Percentiles rank a stretch among this genome's conserved stretches.
These are phyloP conservation scores for Allium fistulosum DNA, from an alignment of 106 monocot species.

Conservation along the genomic window DNA sequence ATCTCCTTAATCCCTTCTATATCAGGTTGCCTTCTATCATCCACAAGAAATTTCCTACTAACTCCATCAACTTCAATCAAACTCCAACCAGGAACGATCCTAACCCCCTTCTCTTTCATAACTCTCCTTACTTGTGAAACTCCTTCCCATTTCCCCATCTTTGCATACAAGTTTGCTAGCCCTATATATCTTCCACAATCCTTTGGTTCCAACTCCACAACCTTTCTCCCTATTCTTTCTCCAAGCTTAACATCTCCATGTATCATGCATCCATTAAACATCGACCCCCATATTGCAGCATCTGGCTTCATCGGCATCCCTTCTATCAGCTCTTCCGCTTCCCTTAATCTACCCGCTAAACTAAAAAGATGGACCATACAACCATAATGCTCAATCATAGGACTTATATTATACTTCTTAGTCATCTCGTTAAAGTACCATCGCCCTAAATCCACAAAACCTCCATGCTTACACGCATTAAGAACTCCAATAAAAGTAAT, in stretches of 20 bases:
- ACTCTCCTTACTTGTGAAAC: constrained; percentile 25
- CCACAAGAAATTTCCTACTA: constrained; percentile 26
- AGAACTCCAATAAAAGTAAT: constrained; percentile 37
- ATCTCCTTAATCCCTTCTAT: constrained; percentile 21
- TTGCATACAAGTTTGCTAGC: constrained; percentile 39
- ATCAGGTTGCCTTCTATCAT: constrained; percentile 26
- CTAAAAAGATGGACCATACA: constrained; percentile 54
- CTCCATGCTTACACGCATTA: constrained; percentile 30
- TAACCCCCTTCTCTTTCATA: constrained; percentile 17
- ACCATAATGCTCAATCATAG: constrained; percentile 52
- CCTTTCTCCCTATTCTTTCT: constrained; percentile 20
- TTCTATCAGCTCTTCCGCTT: constrained; percentile 18
- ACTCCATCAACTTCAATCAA: constrained; percentile 27
- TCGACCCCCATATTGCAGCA: constrained; percentile 33
- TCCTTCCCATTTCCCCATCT: constrained; percentile 25
- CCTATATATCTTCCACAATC: constrained; percentile 34
- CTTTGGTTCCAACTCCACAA: constrained; percentile 22
- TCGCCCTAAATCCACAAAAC: constrained; percentile 30
- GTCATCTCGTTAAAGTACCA: constrained; percentile 26
- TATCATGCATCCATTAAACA: constrained; percentile 33
- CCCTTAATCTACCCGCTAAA: constrained; percentile 19
- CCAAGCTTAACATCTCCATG: constrained; percentile 31
- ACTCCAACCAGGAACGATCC: constrained; percentile 32
- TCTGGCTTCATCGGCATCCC: constrained; percentile 41
- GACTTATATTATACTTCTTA: constrained; percentile 17